A percentile compares a stretch with the other conserved stretches of the same genome.
phyloP scores from a whole-genome alignment of 495 filamentous ascomycete species.

The Neurospora sp. region DNA sequence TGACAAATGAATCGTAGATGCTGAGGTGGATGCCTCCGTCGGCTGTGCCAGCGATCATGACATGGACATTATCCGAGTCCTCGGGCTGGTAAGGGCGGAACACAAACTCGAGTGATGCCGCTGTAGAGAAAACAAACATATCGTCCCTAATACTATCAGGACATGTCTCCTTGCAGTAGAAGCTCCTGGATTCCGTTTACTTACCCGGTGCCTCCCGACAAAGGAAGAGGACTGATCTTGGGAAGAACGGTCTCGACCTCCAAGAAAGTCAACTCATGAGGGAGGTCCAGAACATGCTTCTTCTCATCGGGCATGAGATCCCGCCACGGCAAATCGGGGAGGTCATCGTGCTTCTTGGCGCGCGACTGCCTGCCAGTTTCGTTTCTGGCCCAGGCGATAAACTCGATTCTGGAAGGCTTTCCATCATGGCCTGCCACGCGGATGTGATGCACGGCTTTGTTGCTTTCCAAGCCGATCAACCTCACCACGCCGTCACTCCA shows the following conservation, averaged over 20 bases:
- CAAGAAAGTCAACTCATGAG: conserved; percentile 63
- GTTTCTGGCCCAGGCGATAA: conserved; percentile 66
- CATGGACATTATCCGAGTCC: conserved; percentile 65
- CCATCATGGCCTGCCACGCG: conserved; percentile 19
- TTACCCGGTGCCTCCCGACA: conserved; percentile 47
- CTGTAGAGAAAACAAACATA: conserved; percentile 54
- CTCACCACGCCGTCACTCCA: conserved; percentile 65
- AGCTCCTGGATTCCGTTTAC: conserved; percentile 9
- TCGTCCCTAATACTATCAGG: conserved; percentile 42
- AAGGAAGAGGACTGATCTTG: conserved; percentile 60
- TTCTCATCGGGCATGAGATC: conserved; percentile 28
- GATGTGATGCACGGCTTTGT: conserved; percentile 67
- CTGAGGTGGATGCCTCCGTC: conserved; percentile 72
- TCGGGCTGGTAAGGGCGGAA: conserved; percentile 52
- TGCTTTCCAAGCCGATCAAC: conserved; percentile 63
- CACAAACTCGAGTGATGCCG: conserved; percentile 59
- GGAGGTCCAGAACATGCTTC: conserved; percentile 46
- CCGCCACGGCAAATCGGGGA: conserved; percentile 12
- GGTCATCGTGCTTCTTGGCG: background rate
- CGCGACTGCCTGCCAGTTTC: conserved; percentile 36
- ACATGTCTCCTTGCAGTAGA: background rate
- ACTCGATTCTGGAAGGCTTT: conserved; percentile 39
- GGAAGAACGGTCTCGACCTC: conserved; percentile 75
- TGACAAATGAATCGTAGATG: conserved; percentile 83
- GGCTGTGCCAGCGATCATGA: conserved; percentile 68